Evolutionary conservation across 2,329 filamentous ascomycete genomes (phyloP).

Genomic region (Dothidotthia symphoricarpi): DNA sequence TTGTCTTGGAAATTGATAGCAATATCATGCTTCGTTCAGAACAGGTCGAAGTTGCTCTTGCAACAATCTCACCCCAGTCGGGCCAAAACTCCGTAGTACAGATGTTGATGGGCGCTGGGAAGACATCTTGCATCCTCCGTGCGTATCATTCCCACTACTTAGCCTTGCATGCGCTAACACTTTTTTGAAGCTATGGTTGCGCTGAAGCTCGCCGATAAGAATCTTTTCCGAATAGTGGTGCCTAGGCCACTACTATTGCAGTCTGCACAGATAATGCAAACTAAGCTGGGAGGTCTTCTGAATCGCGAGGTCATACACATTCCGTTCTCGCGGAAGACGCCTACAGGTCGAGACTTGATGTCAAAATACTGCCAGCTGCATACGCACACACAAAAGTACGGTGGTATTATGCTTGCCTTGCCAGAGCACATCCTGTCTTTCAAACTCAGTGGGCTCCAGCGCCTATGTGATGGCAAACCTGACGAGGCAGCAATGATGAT

Average conservation of each 20-base stretch:
- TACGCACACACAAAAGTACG: constrained; percentile 40
- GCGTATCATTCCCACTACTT: constrained; percentile 48
- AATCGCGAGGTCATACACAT: constrained; percentile 56
- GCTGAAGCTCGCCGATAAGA: constrained; percentile 41
- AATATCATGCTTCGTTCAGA: constrained; percentile 61
- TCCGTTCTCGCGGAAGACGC: constrained; percentile 57
- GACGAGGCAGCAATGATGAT: constrained; percentile 52
- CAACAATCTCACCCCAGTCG: constrained; percentile 57
- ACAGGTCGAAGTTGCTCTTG: constrained; percentile 62
- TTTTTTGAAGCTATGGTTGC: constrained; percentile 55
- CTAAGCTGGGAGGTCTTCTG: constrained; percentile 56
- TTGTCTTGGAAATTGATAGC: constrained; percentile 65
- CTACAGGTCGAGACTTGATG: constrained; percentile 33
- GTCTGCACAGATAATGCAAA: constrained; percentile 57
- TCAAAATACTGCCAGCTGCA: constrained; percentile 43
- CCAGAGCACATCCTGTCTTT: constrained; percentile 67
- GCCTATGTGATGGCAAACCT: constrained; percentile 50
- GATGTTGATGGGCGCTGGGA: constrained; percentile 67
- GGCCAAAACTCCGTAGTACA: constrained; percentile 60
- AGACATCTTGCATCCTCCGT: constrained; percentile 61
- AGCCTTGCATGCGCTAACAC: constrained; percentile 48
- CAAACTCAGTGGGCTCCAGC: constrained; percentile 60
- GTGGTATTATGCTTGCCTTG: constrained; percentile 58
- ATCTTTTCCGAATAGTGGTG: constrained; percentile 56
- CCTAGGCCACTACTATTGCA: constrained; percentile 58